A percentile compares a stretch with the other conserved stretches of the same genome.
These are phyloP conservation scores for Digitaria exilis DNA, from an alignment of 202 grass and related monocot species.

Conservation along the genomic window DNA sequence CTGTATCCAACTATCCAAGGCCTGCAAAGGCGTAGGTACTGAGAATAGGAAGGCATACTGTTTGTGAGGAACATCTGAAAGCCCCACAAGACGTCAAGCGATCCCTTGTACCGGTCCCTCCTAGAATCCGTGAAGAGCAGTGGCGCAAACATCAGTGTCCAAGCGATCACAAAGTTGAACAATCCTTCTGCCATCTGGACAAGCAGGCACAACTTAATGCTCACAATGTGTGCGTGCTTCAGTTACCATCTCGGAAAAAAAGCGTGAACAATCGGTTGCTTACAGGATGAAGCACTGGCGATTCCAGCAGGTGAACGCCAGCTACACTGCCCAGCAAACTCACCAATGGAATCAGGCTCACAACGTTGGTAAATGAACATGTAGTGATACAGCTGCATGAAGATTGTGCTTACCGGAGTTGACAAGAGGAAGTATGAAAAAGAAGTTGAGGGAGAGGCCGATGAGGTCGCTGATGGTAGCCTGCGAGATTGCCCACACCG, in stretches of 20 bases:
- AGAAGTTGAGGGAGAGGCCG: constrained; percentile 90
- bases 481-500: constrained; percentile 76
- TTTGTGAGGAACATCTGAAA: constrained; percentile 99
- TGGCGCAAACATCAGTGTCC: constrained; percentile 89
- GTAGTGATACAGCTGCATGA: neutral
- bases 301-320: constrained; percentile 71
- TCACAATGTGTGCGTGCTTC: neutral
- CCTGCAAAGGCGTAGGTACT: neutral
- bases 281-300: constrained; percentile 86
- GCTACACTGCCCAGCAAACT: constrained; percentile 66
- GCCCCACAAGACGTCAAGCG: constrained; percentile 80
- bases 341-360: constrained; percentile 36
- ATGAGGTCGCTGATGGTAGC: constrained; percentile 69
- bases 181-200: constrained; percentile 72
- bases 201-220: neutral
- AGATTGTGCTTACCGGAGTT: constrained; percentile 56
- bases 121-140: constrained; percentile 71
- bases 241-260: neutral
- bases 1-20: neutral
- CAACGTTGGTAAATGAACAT: neutral
- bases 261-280: constrained; percentile 20
- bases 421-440: constrained; percentile 73
- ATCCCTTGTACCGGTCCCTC: constrained; percentile 77
- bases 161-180: constrained; percentile 90
- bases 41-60: constrained; percentile 55